Evolutionary conservation across 768 basidiomycete genomes (phyloP), one percentile per base, ranked within the genome.

Genomic region (Rubroboletus pulcherrimus): DNA sequence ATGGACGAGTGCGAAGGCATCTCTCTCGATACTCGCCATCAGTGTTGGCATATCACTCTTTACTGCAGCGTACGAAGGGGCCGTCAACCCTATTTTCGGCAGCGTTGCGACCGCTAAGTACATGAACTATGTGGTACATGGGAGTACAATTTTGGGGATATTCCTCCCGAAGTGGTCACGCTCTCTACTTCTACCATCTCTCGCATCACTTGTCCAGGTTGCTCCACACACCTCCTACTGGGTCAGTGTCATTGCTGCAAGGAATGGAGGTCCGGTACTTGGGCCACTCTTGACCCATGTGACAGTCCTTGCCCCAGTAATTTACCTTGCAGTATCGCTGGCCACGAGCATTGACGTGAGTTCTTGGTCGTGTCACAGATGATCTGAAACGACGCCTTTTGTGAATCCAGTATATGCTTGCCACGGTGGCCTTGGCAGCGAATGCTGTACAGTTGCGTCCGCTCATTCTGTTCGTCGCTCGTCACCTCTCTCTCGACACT

Each of bases 81-180:
- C 82, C 9, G 64, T 92, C n/a, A 70, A 77, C 52, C 90, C 90
- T 15, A 72, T 91, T 4, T 91, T 90, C 67, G 89, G 84, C 45
- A 74, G 78, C 12, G 75, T 77, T 7, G 81, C 86, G 0, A 81
- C 85, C 1, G 73, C 72, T 0, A 73, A 76, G 51, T 74, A 83
- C 37, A 71, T 91, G 8, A 64, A 68, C 45, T 74, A 75, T 53
- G 55, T 77, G 37, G 62, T 76, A 11, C 65, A 75, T 26, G 71
- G 75, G 41, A 70, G 67, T 53, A 69, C 77, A 24, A 66, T 64
- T 1, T 68, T 77, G 17, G 70, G 66, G 19, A 59, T 76, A 29
- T 57, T 71, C 26, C 52, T 72, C 31, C 65, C 73, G 19, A 66
- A 51, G 54, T 54, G 76, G n/a, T 29, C 67, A 31, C 66, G 48